Evolutionary conservation across 75 land plant genomes (phyloP), one percentile per base, ranked within the genome.

Genomic region (Sequoiadendron giganteum): DNA sequence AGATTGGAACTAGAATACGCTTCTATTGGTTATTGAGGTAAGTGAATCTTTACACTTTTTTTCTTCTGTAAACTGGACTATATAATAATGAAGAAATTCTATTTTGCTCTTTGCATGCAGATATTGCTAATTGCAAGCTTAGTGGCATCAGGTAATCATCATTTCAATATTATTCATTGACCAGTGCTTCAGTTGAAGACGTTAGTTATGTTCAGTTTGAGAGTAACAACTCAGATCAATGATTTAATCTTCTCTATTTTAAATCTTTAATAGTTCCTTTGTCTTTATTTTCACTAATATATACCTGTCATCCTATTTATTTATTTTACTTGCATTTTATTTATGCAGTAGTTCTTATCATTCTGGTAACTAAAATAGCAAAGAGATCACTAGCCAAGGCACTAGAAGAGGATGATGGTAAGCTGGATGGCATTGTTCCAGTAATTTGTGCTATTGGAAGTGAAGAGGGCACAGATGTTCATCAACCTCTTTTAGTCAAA

Each of bases 121-220:
- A 79, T 79, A 40, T 79, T 79, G 25, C 45, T 79, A 28, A 40
- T 42, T 79, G 21, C 45, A 79, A 25, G 82, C 43, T 79, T 79
- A 40, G 18, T 79, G 38, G 47, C 82, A 79, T 79, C 82, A 39
- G 82, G 82, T 79, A 79, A 79, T 79, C 45, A 40, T 79, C 82
- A 16, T 40, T 19, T 39, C 25, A 79, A 79, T 79, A 42, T 79
- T 42, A 65, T 65, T 65, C 8, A 39, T 79, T 39, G 82, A 79
- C 9, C 10, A 79, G 43, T 79, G 10, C 47, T 79, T 40, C 5
- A 18, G 82, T 79, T 40, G 45, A 79, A 19, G 28, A 79, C 45
- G 19, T 40, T 36, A 79, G 82, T 79, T 79, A 25, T 79, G 82
- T 19, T 79, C 25, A 21, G 25, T 25, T 79, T 39, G 21, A 25